Conservation (phyloP, 805 yeast genomes). For the Wickerhamiella spandovensis region DNA sequence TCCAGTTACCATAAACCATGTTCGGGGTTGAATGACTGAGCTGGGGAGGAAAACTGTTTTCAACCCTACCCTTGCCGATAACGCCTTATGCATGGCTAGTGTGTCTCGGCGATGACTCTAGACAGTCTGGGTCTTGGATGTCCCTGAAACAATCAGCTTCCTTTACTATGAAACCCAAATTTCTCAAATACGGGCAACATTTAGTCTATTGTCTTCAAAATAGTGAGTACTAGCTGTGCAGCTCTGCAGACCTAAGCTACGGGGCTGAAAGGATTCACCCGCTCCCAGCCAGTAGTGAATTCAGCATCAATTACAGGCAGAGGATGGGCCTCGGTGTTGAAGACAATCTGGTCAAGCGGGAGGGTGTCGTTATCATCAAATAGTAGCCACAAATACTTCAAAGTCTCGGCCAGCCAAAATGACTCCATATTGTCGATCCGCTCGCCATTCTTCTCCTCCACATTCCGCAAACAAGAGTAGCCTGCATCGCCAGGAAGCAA, state of each 20-base stretch:
- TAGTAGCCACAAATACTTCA: slow-evolving; percentile 41
- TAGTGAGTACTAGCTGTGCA: too few species aligned
- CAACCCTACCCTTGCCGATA: background rate
- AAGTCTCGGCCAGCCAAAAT: slow-evolving; percentile 46
- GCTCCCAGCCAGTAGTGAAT: slow-evolving; percentile 5
- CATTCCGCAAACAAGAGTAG: slow-evolving; percentile 30
- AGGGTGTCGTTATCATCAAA: slow-evolving; percentile 31
- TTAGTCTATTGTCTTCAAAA: too few species aligned
- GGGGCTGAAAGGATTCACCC: background rate
- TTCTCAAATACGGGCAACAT: too few species aligned
- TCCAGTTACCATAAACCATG: background rate
- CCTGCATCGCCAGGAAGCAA: slow-evolving; percentile 19
- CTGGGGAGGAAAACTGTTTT: background rate
- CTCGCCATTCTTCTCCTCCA: slow-evolving; percentile 24
- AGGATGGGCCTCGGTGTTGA: slow-evolving; percentile 54
- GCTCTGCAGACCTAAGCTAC: background rate
- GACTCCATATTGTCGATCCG: slow-evolving; percentile 32
- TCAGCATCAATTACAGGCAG: slow-evolving; percentile 19
- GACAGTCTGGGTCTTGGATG: too few species aligned
- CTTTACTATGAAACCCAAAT: too few species aligned
- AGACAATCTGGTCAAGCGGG: slow-evolving; percentile 41
- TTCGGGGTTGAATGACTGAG: too few species aligned
- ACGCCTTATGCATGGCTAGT: too few species aligned
- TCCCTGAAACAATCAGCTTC: too few species aligned
- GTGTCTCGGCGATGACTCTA: too few species aligned